These are phyloP conservation scores for Backusella macrospora DNA, from an alignment of 192 early-diverging fungal genomes.

Conservation along the genomic window DNA sequence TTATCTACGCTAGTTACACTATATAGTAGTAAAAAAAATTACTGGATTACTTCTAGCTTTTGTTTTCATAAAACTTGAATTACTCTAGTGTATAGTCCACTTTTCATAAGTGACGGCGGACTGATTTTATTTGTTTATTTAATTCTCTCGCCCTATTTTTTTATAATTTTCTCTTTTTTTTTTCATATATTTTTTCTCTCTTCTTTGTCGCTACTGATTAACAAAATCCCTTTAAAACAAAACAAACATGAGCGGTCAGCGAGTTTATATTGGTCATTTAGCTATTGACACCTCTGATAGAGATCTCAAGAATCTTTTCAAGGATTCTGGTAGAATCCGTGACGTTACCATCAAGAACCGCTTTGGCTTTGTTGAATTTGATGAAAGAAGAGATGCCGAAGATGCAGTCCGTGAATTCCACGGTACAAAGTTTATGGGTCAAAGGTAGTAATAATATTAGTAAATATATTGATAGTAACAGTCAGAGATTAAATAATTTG, in stretches of 20 bases:
- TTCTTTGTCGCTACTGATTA: no score
- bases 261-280: constrained; percentile 81
- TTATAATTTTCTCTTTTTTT: no score
- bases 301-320: constrained; percentile 82
- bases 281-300: constrained; percentile 80
- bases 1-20: no score
- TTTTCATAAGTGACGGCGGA: no score
- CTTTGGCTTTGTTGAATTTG: constrained; percentile 96
- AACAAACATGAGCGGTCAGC: constrained; percentile 24
- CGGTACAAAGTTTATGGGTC: constrained; percentile 80
- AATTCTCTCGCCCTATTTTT: no score
- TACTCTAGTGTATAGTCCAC: no score
- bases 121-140: no score
- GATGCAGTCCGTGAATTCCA: constrained; percentile 88
- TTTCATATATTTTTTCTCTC: no score
- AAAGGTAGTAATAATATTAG: constrained; percentile 60
- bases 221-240: not conserved
- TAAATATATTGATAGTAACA: not conserved
- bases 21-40: no score
- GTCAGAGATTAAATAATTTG: not conserved
- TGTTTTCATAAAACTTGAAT: no score
- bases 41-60: no score
- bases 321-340: constrained; percentile 77
- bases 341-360: constrained; percentile 83
- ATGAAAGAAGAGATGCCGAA: constrained; percentile 82